Base-by-base conservation (phyloP, 306 rosid species). In the Albizia julibrissin region DNA sequence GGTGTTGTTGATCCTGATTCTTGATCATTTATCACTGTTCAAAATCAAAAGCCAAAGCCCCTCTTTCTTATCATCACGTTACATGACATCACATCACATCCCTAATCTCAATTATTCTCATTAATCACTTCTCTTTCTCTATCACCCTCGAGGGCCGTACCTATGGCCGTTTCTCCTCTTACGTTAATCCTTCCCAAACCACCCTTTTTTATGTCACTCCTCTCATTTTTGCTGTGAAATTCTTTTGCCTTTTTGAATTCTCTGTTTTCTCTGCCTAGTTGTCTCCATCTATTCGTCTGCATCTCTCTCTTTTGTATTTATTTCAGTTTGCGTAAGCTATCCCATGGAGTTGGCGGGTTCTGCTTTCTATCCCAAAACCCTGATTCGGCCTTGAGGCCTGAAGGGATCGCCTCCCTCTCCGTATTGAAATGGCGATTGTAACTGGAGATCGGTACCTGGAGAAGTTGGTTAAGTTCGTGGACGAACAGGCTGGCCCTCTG, bases 361-460 rank as follows among this genome's bases (percentile, higher is more conserved):
- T 64, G 76, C 68, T 62, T 65, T 79, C 79, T 71, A 74, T 46
- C 18, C 24, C 21, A 49, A 78, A 87, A 43, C 86, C 88, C 91
- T 87, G 78, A 81, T 75, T 78, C 13, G 40, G 58, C 83, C 79
- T 61, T 74, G 81, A 80, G 72, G 26, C 24, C 42, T 10, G 31
- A 6, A 15, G 50, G 10, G 12, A 19, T 14, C 83, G 72, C 64
- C 34, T 37, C 14, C 10, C 21, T 5, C 27, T 22, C 27, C 49
- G 8, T 56, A 16, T 58, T 34, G 14, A 61, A 21, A 95, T 95
- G 99, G 94, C 91, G 85, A 88, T 93, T 85, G 98, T 92, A 26
- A 95, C 99, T 47, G 99, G 98, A 72, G 99, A 95, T 91, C 94
- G 97, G n/a, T 95, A 95, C 89, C 89, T 91, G 58, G 97, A 93